Evolutionary conservation across 108 stramenopile genomes (phyloP).

Genomic region (Fistulifera pelliculosa): DNA sequence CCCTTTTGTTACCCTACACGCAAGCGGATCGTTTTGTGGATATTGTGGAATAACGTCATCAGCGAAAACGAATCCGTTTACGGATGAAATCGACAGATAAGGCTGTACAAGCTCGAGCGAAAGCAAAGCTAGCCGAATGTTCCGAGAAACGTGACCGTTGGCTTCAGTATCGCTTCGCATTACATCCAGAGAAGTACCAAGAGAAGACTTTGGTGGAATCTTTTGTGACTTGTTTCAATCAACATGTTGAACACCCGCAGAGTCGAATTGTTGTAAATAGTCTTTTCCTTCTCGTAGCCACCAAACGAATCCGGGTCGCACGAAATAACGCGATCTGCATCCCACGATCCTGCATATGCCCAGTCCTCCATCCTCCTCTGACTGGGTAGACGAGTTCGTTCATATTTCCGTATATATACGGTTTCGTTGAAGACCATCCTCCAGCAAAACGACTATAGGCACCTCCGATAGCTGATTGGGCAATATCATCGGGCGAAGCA

Average conservation of each 20-base stretch:
- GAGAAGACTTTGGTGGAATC: constrained; percentile 31
- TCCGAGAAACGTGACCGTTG: constrained; percentile 81
- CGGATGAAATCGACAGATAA: constrained; percentile 54
- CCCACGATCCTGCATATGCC: constrained; percentile 93
- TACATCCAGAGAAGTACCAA: constrained; percentile 57
- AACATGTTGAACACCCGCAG: constrained; percentile 87
- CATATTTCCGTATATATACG: constrained; percentile 61
- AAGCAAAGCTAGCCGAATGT: constrained; percentile 78
- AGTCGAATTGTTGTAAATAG: constrained; percentile 69
- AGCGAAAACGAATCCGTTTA: constrained; percentile 36
- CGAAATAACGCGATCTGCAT: constrained; percentile 46
- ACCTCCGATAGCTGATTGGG: constrained; percentile 31
- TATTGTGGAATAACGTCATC: constrained; percentile 50
- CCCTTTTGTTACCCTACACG: constrained; percentile 18
- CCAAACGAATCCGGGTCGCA: constrained; percentile 63
- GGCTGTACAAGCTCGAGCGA: constrained; percentile 86
- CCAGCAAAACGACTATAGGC: constrained; percentile 44
- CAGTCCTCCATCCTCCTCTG: constrained; percentile 90
- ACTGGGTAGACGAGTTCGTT: constrained; percentile 92
- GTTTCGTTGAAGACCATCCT: constrained; percentile 19
- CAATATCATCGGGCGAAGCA: constrained; percentile 44
- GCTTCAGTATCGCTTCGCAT: constrained; percentile 39
- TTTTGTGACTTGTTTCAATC: constrained; percentile 81
- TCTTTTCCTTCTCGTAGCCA: constrained; percentile 46
- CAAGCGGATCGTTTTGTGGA: neutral